A percentile compares a stretch with the other conserved stretches of the same genome.
phyloP scores from a whole-genome alignment of 208 protist species.

The Trypanosoma mega region DNA sequence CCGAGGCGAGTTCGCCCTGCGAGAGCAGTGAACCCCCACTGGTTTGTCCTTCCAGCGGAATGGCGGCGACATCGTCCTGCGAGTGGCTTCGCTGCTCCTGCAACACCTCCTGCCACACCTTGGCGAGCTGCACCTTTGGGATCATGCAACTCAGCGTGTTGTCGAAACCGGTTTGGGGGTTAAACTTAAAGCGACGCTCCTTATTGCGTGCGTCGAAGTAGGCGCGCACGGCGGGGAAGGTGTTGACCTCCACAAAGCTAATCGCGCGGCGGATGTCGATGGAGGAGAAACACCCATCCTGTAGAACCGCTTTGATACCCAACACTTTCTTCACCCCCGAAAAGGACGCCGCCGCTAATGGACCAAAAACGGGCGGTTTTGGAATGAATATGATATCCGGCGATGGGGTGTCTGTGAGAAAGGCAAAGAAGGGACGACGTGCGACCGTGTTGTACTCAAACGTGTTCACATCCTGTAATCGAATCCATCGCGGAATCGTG shows the following conservation, averaged over 20 bases:
- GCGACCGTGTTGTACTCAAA: conserved; percentile 51
- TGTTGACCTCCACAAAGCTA: conserved; percentile 19
- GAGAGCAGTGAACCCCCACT: conserved; percentile 35
- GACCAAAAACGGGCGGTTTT: conserved; percentile 48
- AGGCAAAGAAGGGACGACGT: conserved; percentile 47
- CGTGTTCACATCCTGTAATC: conserved; percentile 42
- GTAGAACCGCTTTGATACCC: conserved; percentile 36
- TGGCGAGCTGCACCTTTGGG: conserved; percentile 57
- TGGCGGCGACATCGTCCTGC: conserved; percentile 39
- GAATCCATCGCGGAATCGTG: conserved; percentile 60
- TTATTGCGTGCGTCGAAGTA: conserved; percentile 31
- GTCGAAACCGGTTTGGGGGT: conserved; percentile 29
- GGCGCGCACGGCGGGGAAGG: conserved; percentile 26
- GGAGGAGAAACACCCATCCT: conserved; percentile 58
- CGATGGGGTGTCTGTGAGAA: conserved; percentile 46
- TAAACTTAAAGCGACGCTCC: conserved; percentile 35
- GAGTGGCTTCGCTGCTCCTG: conserved; percentile 30
- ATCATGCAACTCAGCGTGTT: conserved; percentile 53
- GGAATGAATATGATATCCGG: conserved; percentile 68
- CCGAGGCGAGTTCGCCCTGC: conserved; percentile 25
- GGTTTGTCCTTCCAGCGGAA: conserved; percentile 57
- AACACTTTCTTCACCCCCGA: conserved; percentile 36
- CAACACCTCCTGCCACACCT: conserved; percentile 57
- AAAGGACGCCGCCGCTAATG: conserved; percentile 36
- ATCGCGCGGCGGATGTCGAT: conserved; percentile 45